Base-by-base conservation (phyloP, 129 eudicot genomes). In the Pseudognaphalium luteoalbum region DNA sequence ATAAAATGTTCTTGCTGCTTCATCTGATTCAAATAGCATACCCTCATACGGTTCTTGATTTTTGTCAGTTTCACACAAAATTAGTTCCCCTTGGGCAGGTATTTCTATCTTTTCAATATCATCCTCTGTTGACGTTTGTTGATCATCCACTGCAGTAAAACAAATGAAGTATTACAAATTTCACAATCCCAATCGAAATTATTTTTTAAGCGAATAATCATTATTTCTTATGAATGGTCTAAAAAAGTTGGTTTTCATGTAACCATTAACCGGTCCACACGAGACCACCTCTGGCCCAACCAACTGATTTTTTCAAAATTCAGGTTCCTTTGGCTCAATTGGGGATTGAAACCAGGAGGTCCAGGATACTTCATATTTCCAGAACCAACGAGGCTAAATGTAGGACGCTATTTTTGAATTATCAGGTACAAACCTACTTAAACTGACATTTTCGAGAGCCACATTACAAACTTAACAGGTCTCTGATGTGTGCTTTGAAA, bases 11-110 rank as follows among this genome's bases (percentile, higher is more conserved):
- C 88, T 82, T 21, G 90, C 94, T 70, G 88, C 87, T 74, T 86
- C 90, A 32, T 88, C 94, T 60, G 94, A 79, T n/a, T 86, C 94
- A 70, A 88, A 88, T 28, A 75, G 28, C 94, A 88, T 86, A 37
- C 88, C 88, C 72, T 83, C 88, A 33, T 60, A 82, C 39, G 90
- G 94, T 81, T 88, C 94, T 57, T 62, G 80, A 75, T 56, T 77
- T 66, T 75, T 50, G 33, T 82, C 81, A 68, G 68, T 47, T 42
- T 81, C 86, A 69, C 68, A 60, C 37, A 71, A 17, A 62, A 14
- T 77, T 42, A 62, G 33, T 30, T 71, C 84, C n/a, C 54, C 54
- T 14, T 47, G 17, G 17, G 6, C n/a, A 47, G 54, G 54, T 47
- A 47, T 14, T 47, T 47, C 54, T 47, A 47, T 47, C 47, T 73